Conservation (phyloP, 2,329 filamentous ascomycete genomes). For the Fusarium brachygibbosum region DNA sequence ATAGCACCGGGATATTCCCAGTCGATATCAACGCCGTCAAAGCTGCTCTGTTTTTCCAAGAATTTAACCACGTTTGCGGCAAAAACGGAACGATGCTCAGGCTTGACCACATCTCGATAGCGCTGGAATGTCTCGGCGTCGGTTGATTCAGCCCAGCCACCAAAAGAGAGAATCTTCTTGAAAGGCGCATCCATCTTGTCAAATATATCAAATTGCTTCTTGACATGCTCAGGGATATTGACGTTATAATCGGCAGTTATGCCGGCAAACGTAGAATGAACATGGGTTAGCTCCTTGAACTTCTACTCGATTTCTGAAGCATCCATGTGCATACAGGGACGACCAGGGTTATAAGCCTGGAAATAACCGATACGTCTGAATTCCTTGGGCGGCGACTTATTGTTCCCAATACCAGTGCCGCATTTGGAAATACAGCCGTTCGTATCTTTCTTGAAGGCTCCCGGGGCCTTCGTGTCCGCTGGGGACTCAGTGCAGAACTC, state of each 20-base stretch:
- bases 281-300: conserved; percentile 49
- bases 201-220: conserved; percentile 20
- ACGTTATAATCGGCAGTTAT: conserved; percentile 44
- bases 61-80: conserved; percentile 54
- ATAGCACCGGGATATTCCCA: conserved; percentile 58
- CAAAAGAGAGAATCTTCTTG: conserved; percentile 50
- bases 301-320: conserved; percentile 9
- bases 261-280: conserved; percentile 56
- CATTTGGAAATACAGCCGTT: conserved; percentile 52
- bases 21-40: conserved; percentile 59
- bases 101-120: conserved; percentile 37
- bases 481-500: conserved; percentile 8
- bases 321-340: conserved; percentile 50
- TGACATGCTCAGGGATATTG: conserved; percentile 40
- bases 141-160: conserved; percentile 48
- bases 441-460: conserved; percentile 6
- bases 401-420: conserved; percentile 44
- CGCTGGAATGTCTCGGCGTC: conserved; percentile 26
- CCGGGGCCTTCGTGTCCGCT: not conserved
- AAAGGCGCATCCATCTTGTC: not conserved
- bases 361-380: conserved; percentile 45
- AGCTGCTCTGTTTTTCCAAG: conserved; percentile 49
- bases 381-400: not conserved
- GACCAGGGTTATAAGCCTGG: conserved; percentile 52
- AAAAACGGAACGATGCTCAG: conserved; percentile 52